These are phyloP conservation scores for Tremella fuciformis DNA, from an alignment of 768 basidiomycete genomes.

Conservation along the genomic window DNA sequence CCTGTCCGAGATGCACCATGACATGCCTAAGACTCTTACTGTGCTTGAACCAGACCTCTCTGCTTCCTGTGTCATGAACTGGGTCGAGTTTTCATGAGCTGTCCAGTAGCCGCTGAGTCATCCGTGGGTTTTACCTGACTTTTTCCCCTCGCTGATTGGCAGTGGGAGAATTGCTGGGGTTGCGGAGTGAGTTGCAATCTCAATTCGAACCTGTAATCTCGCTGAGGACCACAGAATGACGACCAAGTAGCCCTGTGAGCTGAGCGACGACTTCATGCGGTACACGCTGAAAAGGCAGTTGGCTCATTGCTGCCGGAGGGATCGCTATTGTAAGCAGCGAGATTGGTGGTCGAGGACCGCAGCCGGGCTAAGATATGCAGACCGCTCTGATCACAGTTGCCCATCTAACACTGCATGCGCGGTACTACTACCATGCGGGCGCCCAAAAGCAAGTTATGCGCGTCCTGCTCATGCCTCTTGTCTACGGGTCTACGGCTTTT, in stretches of 20 bases:
- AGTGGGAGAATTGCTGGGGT: slow-evolving; percentile 4
- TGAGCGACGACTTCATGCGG: neutral
- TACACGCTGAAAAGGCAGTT: neutral
- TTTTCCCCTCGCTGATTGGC: neutral
- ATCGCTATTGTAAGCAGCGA: neutral
- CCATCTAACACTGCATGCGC: slow-evolving; percentile 1
- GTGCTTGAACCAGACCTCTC: too few species aligned
- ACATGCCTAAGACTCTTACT: too few species aligned
- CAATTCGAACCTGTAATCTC: neutral
- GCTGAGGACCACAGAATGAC: neutral
- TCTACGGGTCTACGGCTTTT: neutral
- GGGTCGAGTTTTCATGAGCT: neutral
- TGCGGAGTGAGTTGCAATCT: slow-evolving; percentile 1
- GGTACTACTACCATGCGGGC: slow-evolving; percentile 6
- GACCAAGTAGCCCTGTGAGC: neutral
- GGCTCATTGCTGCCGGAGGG: neutral
- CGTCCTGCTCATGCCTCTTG: neutral
- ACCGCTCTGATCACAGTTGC: neutral
- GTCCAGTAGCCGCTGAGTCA: neutral
- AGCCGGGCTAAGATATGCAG: neutral
- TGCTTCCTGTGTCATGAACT: neutral
- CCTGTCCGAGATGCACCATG: too few species aligned
- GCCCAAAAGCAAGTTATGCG: slow-evolving; percentile 1
- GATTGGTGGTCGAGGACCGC: too few species aligned
- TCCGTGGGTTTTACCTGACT: neutral